A percentile compares a stretch with the other conserved stretches of the same genome.
These are phyloP conservation scores for Elsinoe perseae DNA, from an alignment of 2,329 filamentous ascomycete genomes.

Conservation along the genomic window DNA sequence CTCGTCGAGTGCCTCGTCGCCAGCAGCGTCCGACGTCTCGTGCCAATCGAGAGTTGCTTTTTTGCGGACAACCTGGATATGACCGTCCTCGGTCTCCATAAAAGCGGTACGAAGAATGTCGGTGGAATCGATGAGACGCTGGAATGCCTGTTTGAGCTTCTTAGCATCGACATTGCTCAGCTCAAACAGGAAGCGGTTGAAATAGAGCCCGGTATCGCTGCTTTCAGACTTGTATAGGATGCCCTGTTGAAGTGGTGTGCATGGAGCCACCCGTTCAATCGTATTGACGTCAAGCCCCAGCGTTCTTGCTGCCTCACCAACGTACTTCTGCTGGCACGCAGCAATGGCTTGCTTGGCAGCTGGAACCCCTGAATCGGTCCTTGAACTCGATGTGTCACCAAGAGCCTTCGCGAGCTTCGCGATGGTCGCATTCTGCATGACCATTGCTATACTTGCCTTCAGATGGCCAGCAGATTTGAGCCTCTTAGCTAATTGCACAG, in stretches of 20 bases:
- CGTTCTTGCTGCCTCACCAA: slow-evolving; percentile 43
- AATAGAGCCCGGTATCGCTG: slow-evolving; percentile 56
- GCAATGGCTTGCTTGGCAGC: slow-evolving; percentile 54
- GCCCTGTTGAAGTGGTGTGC: slow-evolving; percentile 77
- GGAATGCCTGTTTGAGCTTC: slow-evolving; percentile 52
- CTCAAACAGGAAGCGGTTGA: slow-evolving; percentile 62
- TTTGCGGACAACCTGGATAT: slow-evolving; percentile 60
- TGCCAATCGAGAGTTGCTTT: slow-evolving; percentile 4
- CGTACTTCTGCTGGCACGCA: slow-evolving; percentile 57
- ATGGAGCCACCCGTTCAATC: slow-evolving; percentile 70
- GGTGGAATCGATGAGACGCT: slow-evolving; percentile 42
- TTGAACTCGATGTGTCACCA: slow-evolving; percentile 13
- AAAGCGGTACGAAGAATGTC: slow-evolving; percentile 69
- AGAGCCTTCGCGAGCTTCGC: slow-evolving; percentile 34
- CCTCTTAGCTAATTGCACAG: slow-evolving; percentile 58
- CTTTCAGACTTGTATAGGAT: slow-evolving; percentile 67
- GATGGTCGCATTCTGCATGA: slow-evolving; percentile 53
- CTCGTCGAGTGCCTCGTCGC: slow-evolving; percentile 29
- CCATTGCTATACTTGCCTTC: slow-evolving; percentile 53
- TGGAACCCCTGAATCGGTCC: slow-evolving; percentile 28
- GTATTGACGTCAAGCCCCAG: slow-evolving; percentile 46
- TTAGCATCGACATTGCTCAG: slow-evolving; percentile 43
- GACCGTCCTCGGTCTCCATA: slow-evolving; percentile 63
- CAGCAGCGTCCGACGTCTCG: slow-evolving; percentile 38
- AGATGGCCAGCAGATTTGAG: slow-evolving; percentile 57